Evolutionary conservation across 2,329 filamentous ascomycete species (phyloP), one percentile per base, ranked within the genome.

Genomic region (Berkeleyomyces basicola): DNA sequence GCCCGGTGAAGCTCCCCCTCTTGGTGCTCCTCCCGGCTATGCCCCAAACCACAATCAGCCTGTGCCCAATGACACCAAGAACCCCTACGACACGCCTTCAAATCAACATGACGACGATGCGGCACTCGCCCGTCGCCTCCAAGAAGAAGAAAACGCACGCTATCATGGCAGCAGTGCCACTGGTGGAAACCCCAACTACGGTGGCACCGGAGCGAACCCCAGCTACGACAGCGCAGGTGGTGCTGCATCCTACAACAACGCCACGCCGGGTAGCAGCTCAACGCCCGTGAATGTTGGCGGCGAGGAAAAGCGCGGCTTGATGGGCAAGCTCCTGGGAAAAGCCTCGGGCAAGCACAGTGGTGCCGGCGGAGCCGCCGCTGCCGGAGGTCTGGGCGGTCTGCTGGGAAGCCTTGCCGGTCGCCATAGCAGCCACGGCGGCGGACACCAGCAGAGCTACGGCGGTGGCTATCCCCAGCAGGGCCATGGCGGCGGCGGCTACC

Each of bases 61-160:
- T 44, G 67, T 39, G 63, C 77, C 70, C 66, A 75, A 67, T 64
- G 80, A 83, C 67, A 77, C 76, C 66, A 95, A 93, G 70, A 91
- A 91, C 70, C 87, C 88, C 1, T 92, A 88, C 74, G 74, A 77
- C 66, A 71, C 33, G 61, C 61, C 61, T 14, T 70, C 72, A 62
- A 68, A 67, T 61, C 62, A 63, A 49, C 81, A 81, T 64, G 84
- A 86, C 57, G 89, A 95, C 70, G 90, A 95, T 70, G 89, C 87
- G 64, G 79, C 79, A 36, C 76, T 91, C 7, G 90, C 91, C 6
- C 80, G 87, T 47, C 82, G 84, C 70, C 76, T 96, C 49, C 91
- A 96, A 72, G 87, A 87, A 53, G 88, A 96, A 72, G 90, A 96
- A 72, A 80, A 95, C 66, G 82, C 53, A 79, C 78, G 14, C 70